Evolutionary conservation across 176 grass and related monocot genomes (phyloP).

Genomic region (Oryza coarctata): DNA sequence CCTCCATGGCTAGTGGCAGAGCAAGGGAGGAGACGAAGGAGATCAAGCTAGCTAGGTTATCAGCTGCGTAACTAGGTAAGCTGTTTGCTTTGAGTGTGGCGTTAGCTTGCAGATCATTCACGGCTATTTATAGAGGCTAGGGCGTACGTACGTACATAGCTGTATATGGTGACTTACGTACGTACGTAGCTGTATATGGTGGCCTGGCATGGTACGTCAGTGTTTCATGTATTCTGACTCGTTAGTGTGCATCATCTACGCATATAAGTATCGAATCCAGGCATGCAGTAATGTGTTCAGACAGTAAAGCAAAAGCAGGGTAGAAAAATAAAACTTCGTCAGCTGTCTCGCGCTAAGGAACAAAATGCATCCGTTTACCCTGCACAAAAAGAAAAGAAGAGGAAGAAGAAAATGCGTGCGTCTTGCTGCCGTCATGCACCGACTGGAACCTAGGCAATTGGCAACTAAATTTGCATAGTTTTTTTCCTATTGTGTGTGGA

Average conservation of each 20-base stretch:
- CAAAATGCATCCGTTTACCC: background rate
- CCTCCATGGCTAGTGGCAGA: conserved; percentile 7
- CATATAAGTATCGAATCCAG: background rate
- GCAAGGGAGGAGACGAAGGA: background rate
- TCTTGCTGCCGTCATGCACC: background rate
- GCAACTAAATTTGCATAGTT: background rate
- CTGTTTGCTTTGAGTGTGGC: background rate
- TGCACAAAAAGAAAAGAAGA: background rate
- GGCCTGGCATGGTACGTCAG: background rate
- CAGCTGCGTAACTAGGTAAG: background rate
- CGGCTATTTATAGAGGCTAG: conserved; percentile 17
- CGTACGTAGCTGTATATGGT: background rate
- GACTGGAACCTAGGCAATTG: background rate
- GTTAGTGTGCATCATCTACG: background rate
- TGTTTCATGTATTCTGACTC: background rate
- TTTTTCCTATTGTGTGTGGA: no score
- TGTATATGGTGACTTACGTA: background rate
- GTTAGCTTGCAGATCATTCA: background rate
- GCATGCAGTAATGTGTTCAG: background rate
- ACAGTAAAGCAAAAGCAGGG: background rate
- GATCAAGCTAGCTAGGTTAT: background rate
- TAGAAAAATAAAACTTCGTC: background rate
- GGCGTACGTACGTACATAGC: background rate
- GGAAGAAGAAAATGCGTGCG: no score
- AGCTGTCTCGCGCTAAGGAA: background rate